These are phyloP conservation scores for Trichophyton mentagrophytes DNA, from an alignment of 2,329 filamentous ascomycete species.

Conservation along the genomic window DNA sequence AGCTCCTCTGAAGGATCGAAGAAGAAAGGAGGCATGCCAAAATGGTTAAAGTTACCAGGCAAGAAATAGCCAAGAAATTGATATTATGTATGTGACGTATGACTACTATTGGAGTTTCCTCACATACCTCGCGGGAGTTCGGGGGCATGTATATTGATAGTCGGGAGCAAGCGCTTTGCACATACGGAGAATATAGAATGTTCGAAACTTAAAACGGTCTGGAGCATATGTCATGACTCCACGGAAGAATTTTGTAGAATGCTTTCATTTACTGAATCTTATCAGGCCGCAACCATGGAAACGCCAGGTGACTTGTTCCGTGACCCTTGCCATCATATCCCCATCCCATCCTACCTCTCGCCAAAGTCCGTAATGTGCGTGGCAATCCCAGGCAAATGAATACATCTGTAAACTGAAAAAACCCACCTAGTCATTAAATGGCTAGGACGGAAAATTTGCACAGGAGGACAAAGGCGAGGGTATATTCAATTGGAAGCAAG, in stretches of 20 bases:
- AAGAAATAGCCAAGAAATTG: constrained; percentile 47
- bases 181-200: neutral
- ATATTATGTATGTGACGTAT: neutral
- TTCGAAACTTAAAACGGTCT: neutral
- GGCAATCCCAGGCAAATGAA: neutral
- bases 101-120: neutral
- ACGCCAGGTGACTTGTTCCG: neutral
- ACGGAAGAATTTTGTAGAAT: neutral
- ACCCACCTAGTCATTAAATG: neutral
- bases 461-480: neutral
- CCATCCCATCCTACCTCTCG: neutral
- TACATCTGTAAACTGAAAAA: neutral
- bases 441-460: neutral
- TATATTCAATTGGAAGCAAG: neutral
- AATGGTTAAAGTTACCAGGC: constrained; percentile 58
- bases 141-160: neutral
- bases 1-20: constrained; percentile 21
- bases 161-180: neutral
- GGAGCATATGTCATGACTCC: neutral
- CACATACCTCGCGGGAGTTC: neutral
- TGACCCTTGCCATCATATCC: neutral
- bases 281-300: neutral
- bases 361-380: neutral
- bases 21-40: constrained; percentile 41
- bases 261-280: constrained; percentile 1